A percentile compares a stretch with the other conserved stretches of the same genome.
Evolutionary conservation across 2,329 filamentous ascomycete species (phyloP).

Genomic region (Paecilomyces sp.): DNA sequence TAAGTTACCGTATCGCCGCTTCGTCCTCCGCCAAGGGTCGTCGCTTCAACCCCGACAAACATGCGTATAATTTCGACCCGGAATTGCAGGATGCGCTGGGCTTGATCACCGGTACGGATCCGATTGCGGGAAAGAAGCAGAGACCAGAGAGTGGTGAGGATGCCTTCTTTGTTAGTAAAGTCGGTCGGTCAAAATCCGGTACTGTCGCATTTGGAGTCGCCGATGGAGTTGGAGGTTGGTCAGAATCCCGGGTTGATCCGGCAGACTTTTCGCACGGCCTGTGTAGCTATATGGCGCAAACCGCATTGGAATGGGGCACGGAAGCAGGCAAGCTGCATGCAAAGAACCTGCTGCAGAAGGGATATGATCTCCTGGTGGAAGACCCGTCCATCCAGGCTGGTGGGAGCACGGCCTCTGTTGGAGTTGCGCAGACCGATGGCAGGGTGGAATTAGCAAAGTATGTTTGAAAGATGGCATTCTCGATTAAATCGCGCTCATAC

Average conservation of each 20-base stretch:
- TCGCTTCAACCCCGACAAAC: constrained; percentile 59
- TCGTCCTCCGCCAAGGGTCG: constrained; percentile 69
- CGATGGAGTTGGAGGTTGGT: constrained; percentile 94
- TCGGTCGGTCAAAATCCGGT: constrained; percentile 49
- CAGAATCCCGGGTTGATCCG: constrained; percentile 84
- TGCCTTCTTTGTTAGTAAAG: constrained; percentile 82
- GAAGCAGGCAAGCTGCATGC: constrained; percentile 44
- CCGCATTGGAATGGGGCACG: constrained; percentile 53
- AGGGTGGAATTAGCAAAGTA: constrained; percentile 78
- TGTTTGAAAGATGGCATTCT: constrained; percentile 2
- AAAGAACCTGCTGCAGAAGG: constrained; percentile 67
- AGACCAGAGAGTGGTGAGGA: constrained; percentile 84
- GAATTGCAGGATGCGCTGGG: constrained; percentile 27
- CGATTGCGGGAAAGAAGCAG: constrained; percentile 53
- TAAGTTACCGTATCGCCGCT: constrained; percentile 65
- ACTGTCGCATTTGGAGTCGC: constrained; percentile 76
- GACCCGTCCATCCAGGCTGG: constrained; percentile 71
- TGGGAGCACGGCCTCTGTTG: constrained; percentile 89
- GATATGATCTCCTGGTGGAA: constrained; percentile 72
- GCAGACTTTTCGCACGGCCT: constrained; percentile 92
- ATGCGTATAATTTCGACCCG: constrained; percentile 67
- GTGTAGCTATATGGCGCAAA: constrained; percentile 84
- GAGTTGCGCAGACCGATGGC: constrained; percentile 65
- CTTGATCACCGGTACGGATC: constrained; percentile 23
- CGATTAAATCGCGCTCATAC: neutral